A percentile compares a stretch with the other conserved stretches of the same genome.
These are phyloP conservation scores for Trichoderma cornu-damae DNA, from an alignment of 2,329 filamentous ascomycete species.

Conservation along the genomic window DNA sequence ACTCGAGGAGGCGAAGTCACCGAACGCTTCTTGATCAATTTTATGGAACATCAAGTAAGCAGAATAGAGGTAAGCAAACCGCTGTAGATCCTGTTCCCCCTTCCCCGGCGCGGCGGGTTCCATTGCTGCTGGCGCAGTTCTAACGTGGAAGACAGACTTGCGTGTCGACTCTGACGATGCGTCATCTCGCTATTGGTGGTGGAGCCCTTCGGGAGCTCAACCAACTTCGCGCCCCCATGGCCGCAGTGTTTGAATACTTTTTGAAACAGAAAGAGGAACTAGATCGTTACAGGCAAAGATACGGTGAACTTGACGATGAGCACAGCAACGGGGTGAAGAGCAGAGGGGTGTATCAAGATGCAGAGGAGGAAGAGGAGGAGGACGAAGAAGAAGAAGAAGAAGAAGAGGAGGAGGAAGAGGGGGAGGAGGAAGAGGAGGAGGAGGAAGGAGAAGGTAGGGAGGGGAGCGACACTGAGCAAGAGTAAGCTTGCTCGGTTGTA, in stretches of 20 bases:
- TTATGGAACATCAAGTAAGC: constrained; percentile 91
- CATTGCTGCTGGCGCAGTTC: not conserved
- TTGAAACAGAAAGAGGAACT: constrained; percentile 59
- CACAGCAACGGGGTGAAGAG: constrained; percentile 24
- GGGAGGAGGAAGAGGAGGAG: constrained; percentile 1
- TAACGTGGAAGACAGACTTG: constrained; percentile 56
- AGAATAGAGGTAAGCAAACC: constrained; percentile 77
- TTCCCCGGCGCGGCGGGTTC: no score
- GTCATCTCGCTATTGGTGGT: constrained; percentile 71
- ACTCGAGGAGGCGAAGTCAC: constrained; percentile 74
- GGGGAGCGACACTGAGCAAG: constrained; percentile 30
- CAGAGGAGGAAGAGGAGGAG: not conserved
- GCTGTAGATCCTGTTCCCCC: no score
- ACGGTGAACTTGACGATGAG: constrained; percentile 39
- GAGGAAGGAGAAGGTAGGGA: not conserved
- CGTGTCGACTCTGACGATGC: constrained; percentile 70
- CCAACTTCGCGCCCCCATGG: constrained; percentile 73
- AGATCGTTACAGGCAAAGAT: constrained; percentile 52
- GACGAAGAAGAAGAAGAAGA: not conserved
- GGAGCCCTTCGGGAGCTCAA: constrained; percentile 57
- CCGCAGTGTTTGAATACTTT: constrained; percentile 60
- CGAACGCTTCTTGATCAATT: constrained; percentile 79
- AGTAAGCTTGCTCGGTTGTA: constrained; percentile 5
- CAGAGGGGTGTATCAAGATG: constrained; percentile 29
- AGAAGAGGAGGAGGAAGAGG: not conserved